phyloP scores from a whole-genome alignment of 805 yeast species.

The Yamadazyma insecticola region DNA sequence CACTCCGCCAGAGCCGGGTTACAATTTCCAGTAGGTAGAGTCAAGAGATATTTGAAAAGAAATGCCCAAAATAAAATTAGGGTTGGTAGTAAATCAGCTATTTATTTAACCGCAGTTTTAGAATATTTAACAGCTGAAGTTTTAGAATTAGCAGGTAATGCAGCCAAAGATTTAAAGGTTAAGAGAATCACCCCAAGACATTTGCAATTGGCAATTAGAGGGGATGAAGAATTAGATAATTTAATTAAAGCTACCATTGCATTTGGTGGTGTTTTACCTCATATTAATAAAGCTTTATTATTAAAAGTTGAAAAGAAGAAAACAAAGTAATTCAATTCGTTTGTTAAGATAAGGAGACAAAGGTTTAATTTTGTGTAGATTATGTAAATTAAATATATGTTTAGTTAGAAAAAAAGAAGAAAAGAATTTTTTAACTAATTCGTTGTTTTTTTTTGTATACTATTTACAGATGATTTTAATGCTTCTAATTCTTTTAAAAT shows the following conservation, averaged over 20 bases:
- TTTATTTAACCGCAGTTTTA: conserved; percentile 90
- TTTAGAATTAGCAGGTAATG: conserved; percentile 96
- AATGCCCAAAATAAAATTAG: conserved; percentile 79
- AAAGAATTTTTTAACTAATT: too few species aligned
- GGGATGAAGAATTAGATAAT: conserved; percentile 95
- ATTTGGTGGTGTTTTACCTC: conserved; percentile 97
- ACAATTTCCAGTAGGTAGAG: conserved; percentile 98
- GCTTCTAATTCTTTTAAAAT: too few species aligned
- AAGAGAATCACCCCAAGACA: conserved; percentile 98
- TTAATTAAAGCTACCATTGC: conserved; percentile 94
- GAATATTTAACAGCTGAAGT: conserved; percentile 97
- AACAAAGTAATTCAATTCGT: conserved; percentile 7
- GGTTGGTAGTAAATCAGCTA: conserved; percentile 86
- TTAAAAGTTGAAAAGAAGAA: conserved; percentile 66
- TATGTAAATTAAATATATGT: too few species aligned
- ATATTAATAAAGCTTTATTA: conserved; percentile 76
- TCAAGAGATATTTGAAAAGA: conserved; percentile 90
- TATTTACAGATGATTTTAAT: too few species aligned
- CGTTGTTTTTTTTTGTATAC: too few species aligned
- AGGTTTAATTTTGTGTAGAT: not conserved
- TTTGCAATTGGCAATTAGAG: conserved; percentile 93
- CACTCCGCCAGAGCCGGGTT: conserved; percentile 94
- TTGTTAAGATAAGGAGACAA: too few species aligned
- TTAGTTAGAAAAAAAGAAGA: too few species aligned
- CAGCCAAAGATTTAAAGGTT: conserved; percentile 92